Evolutionary conservation across 768 basidiomycete genomes (phyloP).

Genomic region (Naganishia antarctica): DNA sequence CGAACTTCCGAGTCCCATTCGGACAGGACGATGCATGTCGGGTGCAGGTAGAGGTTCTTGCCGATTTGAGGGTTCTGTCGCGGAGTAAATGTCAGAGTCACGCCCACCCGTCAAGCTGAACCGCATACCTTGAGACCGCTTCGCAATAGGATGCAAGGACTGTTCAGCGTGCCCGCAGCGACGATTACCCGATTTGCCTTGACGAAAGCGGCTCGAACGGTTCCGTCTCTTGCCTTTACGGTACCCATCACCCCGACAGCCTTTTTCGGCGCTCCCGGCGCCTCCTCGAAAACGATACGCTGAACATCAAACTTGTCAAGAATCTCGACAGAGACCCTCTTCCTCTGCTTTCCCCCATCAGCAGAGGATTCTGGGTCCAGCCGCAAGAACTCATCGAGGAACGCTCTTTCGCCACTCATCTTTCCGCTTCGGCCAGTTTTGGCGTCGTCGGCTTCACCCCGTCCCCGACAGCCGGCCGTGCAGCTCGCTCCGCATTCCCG

Average conservation of each 20-base stretch:
- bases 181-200: conserved; percentile 33
- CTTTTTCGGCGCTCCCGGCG: conserved; percentile 6
- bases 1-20: conserved; percentile 36
- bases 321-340: conserved; percentile 35
- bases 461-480: conserved; percentile 22
- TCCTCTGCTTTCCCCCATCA: neutral
- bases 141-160: conserved; percentile 38
- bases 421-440: conserved; percentile 14
- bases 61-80: conserved; percentile 41
- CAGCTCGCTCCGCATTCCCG: conserved; percentile 22
- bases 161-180: conserved; percentile 38
- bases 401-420: conserved; percentile 25
- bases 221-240: conserved; percentile 13
- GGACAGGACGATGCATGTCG: conserved; percentile 33
- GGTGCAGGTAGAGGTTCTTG: conserved; percentile 42
- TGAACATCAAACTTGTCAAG: conserved; percentile 25
- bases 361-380: neutral
- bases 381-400: conserved; percentile 10
- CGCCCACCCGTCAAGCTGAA: neutral
- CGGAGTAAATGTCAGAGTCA: too few species aligned
- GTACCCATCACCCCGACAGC: conserved; percentile 25
- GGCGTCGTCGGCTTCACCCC: neutral
- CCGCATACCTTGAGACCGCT: conserved; percentile 31
- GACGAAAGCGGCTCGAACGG: neutral
- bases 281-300: conserved; percentile 10